A percentile compares a stretch with the other conserved stretches of the same genome.
Evolutionary conservation across 768 basidiomycete genomes (phyloP).

Genomic region (Tricholoma sp.): DNA sequence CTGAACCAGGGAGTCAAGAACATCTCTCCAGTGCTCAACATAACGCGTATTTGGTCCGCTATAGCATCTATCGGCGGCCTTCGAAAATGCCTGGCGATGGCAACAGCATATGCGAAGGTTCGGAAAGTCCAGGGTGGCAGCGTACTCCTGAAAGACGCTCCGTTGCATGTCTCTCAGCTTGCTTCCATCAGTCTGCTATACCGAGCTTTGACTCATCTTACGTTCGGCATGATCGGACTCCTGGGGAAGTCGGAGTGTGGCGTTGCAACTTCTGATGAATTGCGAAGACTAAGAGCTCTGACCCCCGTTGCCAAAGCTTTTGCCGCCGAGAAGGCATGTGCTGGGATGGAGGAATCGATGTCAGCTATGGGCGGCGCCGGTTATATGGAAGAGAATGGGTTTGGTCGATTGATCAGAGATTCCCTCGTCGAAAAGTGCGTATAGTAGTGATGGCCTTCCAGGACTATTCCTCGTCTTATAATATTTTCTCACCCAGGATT

Average conservation of each 20-base stretch:
- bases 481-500: slow-evolving; percentile 35
- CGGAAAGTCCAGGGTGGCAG: slow-evolving; percentile 50
- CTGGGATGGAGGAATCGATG: slow-evolving; percentile 73
- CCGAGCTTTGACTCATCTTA: slow-evolving; percentile 58
- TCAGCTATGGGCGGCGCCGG: slow-evolving; percentile 69
- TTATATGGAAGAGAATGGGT: slow-evolving; percentile 79
- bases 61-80: slow-evolving; percentile 50
- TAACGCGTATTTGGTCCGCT: slow-evolving; percentile 69
- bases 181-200: slow-evolving; percentile 58
- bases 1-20: slow-evolving; percentile 57
- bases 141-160: slow-evolving; percentile 45
- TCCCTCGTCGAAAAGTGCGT: slow-evolving; percentile 61
- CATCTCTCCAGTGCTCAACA: slow-evolving; percentile 70
- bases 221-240: slow-evolving; percentile 52
- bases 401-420: slow-evolving; percentile 66
- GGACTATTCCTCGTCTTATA: not conserved
- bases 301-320: slow-evolving; percentile 72
- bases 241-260: slow-evolving; percentile 61
- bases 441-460: not conserved
- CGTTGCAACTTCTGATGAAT: slow-evolving; percentile 43
- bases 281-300: slow-evolving; percentile 50
- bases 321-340: slow-evolving; percentile 54
- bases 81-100: slow-evolving; percentile 59
- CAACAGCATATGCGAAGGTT: slow-evolving; percentile 57
- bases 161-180: slow-evolving; percentile 61